A percentile compares a stretch with the other conserved stretches of the same genome.
These are phyloP conservation scores for Paspalum notatum DNA, from an alignment of 176 grass and related monocot genomes.

Conservation along the genomic window DNA sequence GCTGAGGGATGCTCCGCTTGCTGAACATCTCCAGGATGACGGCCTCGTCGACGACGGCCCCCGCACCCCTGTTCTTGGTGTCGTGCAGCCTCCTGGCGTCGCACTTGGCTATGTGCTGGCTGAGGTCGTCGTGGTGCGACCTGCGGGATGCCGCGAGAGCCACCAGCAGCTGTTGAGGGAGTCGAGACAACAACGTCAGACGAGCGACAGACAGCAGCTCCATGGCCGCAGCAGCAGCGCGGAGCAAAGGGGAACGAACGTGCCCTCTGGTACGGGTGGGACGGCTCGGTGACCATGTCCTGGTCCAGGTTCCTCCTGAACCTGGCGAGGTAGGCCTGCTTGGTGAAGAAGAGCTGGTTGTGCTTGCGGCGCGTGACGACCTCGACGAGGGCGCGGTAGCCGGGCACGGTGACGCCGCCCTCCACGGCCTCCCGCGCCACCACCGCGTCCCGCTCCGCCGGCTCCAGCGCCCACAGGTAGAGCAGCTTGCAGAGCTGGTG, in stretches of 20 bases:
- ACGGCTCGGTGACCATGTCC: constrained; percentile 68
- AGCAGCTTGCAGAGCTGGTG: constrained; percentile 67
- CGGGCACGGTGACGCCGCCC: constrained; percentile 26
- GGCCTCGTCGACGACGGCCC: constrained; percentile 60
- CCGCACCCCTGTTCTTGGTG: constrained; percentile 53
- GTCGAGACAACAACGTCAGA: too few relatives aligned
- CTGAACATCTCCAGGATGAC: constrained; percentile 87
- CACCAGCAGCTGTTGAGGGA: constrained; percentile 56
- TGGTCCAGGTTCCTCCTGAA: constrained; percentile 89
- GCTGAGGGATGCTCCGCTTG: constrained; percentile 95
- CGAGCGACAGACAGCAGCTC: too few relatives aligned
- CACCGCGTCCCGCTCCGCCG: constrained; percentile 69
- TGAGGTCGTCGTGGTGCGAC: constrained; percentile 75
- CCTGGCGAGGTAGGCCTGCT: constrained; percentile 67
- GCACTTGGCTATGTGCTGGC: constrained; percentile 89
- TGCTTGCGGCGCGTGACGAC: constrained; percentile 83
- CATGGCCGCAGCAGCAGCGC: too few relatives aligned
- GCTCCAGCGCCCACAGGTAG: constrained; percentile 87
- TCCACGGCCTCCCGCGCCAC: constrained; percentile 62
- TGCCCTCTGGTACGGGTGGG: constrained; percentile 74
- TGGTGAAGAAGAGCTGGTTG: constrained; percentile 97
- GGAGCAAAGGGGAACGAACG: not conserved
- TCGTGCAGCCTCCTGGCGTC: constrained; percentile 84
- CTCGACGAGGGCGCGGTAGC: constrained; percentile 69
- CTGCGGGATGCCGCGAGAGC: constrained; percentile 81